Conservation (phyloP, 257 asterid species). For the Solanum clarkiae region DNA sequence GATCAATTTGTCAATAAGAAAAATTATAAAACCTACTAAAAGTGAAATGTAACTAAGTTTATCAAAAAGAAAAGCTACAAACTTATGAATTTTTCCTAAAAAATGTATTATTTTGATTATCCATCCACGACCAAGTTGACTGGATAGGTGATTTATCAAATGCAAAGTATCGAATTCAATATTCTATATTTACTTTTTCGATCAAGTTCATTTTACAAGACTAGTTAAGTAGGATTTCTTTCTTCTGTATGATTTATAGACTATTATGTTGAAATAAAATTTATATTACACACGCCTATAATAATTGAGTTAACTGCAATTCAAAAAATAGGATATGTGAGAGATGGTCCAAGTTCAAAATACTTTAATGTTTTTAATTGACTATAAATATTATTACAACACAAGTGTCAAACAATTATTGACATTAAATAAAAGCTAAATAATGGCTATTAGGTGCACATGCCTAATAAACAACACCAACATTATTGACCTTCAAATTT, state of each 20-base stretch:
- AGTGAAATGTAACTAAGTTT: not conserved
- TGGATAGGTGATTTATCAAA: no score
- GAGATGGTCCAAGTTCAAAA: no score
- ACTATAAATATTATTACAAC: no score
- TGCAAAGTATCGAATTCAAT: no score
- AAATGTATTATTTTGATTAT: not conserved
- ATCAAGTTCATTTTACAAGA: not conserved
- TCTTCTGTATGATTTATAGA: fast-evolving
- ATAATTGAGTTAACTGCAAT: no score
- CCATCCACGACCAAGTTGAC: no score
- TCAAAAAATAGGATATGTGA: no score
- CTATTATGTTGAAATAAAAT: not conserved
- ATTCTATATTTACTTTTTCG: no score
- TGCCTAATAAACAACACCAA: not conserved
- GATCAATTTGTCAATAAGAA: not conserved
- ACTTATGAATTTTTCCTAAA: not conserved
- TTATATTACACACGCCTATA: no score
- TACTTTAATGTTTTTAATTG: no score
- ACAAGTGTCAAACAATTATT: no score
- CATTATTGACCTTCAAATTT: not conserved
- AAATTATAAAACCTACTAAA: not conserved
- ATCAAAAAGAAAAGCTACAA: not conserved
- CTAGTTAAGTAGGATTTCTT: not conserved
- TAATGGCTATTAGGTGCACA: not conserved
- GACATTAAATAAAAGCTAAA: not conserved